These are phyloP conservation scores for Lipomyces yamadae DNA, from an alignment of 805 yeast genomes.

Conservation along the genomic window DNA sequence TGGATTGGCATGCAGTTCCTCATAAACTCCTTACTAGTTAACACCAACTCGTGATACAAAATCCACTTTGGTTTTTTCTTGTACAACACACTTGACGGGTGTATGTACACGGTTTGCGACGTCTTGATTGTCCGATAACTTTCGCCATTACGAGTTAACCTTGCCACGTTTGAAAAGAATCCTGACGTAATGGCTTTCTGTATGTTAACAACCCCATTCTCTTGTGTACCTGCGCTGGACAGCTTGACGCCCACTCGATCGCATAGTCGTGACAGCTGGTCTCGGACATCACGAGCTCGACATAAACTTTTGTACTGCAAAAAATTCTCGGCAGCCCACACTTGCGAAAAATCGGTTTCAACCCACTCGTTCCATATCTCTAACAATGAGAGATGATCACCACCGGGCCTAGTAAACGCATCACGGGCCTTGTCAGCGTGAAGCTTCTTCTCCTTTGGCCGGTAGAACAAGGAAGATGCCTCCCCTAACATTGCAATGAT, in stretches of 20 bases:
- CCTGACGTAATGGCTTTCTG: slow-evolving; percentile 59
- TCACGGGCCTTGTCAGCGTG: slow-evolving; percentile 79
- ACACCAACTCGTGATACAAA: slow-evolving; percentile 76
- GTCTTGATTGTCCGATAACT: slow-evolving; percentile 70
- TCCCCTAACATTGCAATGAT: slow-evolving; percentile 92
- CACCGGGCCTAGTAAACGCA: slow-evolving; percentile 76
- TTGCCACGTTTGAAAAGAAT: slow-evolving; percentile 55
- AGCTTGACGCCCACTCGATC: slow-evolving; percentile 49
- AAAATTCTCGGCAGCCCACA: slow-evolving; percentile 82
- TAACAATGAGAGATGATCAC: slow-evolving; percentile 80
- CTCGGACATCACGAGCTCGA: slow-evolving; percentile 78
- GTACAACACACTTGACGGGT: slow-evolving; percentile 81
- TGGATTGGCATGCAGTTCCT: slow-evolving; percentile 83
- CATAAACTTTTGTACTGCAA: slow-evolving; percentile 77
- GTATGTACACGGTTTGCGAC: slow-evolving; percentile 72
- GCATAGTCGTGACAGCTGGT: slow-evolving; percentile 69
- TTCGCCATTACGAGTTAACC: slow-evolving; percentile 66
- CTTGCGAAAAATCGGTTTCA: slow-evolving; percentile 57
- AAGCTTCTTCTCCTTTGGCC: slow-evolving; percentile 78
- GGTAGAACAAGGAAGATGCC: slow-evolving; percentile 69
- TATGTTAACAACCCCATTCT: slow-evolving; percentile 56
- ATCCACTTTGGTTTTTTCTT: slow-evolving; percentile 73
- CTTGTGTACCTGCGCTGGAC: slow-evolving; percentile 61
- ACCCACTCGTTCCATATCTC: slow-evolving; percentile 83
- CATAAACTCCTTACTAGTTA: slow-evolving; percentile 91